phyloP scores from a whole-genome alignment of 371 early-diverging fungal genomes.

The Mortierella polycephala region DNA sequence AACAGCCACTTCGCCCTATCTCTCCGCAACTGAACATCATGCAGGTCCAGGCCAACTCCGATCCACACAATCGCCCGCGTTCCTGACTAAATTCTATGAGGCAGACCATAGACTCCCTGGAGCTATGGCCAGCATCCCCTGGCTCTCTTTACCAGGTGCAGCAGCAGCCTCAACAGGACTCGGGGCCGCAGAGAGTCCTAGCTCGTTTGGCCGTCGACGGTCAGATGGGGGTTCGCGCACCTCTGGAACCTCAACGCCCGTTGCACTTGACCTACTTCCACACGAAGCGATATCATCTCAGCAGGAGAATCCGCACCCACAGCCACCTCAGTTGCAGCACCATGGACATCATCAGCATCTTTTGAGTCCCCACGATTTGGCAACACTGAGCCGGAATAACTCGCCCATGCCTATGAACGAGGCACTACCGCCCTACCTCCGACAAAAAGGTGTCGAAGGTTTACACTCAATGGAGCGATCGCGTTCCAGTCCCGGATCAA shows the following conservation, averaged over 20 bases:
- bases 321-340: conserved; percentile 16
- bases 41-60: conserved; percentile 25
- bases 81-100: conserved; percentile 41
- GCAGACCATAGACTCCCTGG: conserved; percentile 23
- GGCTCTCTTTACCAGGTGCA: conserved; percentile 45
- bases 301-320: conserved; percentile 9
- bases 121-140: conserved; percentile 19
- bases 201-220: conserved; percentile 38
- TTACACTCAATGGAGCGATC: conserved; percentile 49
- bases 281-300: neutral
- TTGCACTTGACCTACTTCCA: neutral
- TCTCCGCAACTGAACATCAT: conserved; percentile 8
- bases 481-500: conserved; percentile 33
- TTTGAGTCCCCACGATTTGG: conserved; percentile 41
- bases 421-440: conserved; percentile 37
- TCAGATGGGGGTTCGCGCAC: conserved; percentile 24
- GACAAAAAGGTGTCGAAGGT: conserved; percentile 18
- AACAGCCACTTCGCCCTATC: conserved; percentile 24
- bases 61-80: conserved; percentile 39
- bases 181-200: neutral
- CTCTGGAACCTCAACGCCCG: conserved; percentile 30
- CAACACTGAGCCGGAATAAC: conserved; percentile 27
- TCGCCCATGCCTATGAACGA: conserved; percentile 49
- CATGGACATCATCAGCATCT: conserved; percentile 31
- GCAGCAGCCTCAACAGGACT: conserved; percentile 2